Evolutionary conservation across 2,329 filamentous ascomycete species (phyloP).

Genomic region (Myriosclerotinia curreyana): DNA sequence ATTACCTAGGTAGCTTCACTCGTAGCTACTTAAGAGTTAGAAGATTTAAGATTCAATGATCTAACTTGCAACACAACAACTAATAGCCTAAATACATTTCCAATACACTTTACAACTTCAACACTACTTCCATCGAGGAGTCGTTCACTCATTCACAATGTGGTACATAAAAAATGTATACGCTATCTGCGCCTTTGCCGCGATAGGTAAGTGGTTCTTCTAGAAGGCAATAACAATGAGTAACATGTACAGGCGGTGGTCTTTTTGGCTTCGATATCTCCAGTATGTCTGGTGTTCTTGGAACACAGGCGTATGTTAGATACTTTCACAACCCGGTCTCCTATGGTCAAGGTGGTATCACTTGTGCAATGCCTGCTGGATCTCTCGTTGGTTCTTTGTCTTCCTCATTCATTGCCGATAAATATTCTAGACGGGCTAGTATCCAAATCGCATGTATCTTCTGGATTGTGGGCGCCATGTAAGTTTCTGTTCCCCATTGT

Average conservation of each 20-base stretch:
- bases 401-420: conserved; percentile 56
- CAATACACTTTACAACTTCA: background rate
- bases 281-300: conserved; percentile 68
- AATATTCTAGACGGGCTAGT: conserved; percentile 46
- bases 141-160: conserved; percentile 28
- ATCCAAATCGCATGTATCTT: conserved; percentile 49
- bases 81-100: background rate
- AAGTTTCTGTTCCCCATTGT: conserved; percentile 17
- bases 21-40: background rate
- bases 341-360: conserved; percentile 66
- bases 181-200: conserved; percentile 59
- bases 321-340: conserved; percentile 64
- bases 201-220: conserved; percentile 49
- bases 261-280: conserved; percentile 78
- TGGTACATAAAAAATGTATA: conserved; percentile 51
- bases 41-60: conserved; percentile 3
- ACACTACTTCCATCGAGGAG: conserved; percentile 3
- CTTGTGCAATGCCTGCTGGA: conserved; percentile 70
- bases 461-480: conserved; percentile 47
- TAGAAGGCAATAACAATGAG: background rate
- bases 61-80: background rate
- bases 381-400: conserved; percentile 61
- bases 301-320: conserved; percentile 65
- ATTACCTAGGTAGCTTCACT: background rate
- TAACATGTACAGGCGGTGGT: conserved; percentile 49